These are phyloP conservation scores for Pleurotus djamor DNA, from an alignment of 768 basidiomycete genomes.

Conservation along the genomic window DNA sequence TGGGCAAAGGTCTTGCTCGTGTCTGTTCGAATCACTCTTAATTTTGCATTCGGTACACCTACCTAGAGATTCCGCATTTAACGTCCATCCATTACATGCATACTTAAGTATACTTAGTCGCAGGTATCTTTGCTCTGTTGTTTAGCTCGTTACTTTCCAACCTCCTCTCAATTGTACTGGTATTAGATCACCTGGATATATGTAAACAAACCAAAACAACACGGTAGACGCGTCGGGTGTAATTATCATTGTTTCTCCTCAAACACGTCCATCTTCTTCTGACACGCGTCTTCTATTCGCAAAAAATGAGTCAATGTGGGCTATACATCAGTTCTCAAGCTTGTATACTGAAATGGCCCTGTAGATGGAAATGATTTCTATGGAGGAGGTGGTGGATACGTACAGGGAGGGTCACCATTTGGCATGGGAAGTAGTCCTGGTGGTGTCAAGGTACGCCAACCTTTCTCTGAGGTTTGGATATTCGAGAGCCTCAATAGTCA, in stretches of 20 bases:
- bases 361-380: constrained; percentile 8
- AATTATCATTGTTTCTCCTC: not conserved
- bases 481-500: not conserved
- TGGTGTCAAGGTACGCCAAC: constrained; percentile 38
- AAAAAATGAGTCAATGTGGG: constrained; percentile 45
- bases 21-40: constrained; percentile 19
- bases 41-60: not conserved
- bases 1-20: constrained; percentile 59
- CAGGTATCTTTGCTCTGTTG: too few species aligned
- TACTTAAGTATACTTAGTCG: too few species aligned
- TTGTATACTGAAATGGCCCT: not conserved
- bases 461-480: not conserved
- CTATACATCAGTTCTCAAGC: not conserved
- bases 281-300: not conserved
- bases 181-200: not conserved
- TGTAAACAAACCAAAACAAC: constrained; percentile 1
- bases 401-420: constrained; percentile 61
- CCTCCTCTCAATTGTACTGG: not conserved
- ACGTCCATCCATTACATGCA: too few species aligned
- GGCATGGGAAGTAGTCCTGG: constrained; percentile 60
- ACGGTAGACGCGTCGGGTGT: not conserved
- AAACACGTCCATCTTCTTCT: not conserved
- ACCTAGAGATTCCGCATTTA: too few species aligned
- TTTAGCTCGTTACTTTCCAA: not conserved
- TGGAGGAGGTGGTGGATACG: constrained; percentile 53